phyloP scores from a whole-genome alignment of 495 filamentous ascomycete genomes.

The Xylaria bambusicola region DNA sequence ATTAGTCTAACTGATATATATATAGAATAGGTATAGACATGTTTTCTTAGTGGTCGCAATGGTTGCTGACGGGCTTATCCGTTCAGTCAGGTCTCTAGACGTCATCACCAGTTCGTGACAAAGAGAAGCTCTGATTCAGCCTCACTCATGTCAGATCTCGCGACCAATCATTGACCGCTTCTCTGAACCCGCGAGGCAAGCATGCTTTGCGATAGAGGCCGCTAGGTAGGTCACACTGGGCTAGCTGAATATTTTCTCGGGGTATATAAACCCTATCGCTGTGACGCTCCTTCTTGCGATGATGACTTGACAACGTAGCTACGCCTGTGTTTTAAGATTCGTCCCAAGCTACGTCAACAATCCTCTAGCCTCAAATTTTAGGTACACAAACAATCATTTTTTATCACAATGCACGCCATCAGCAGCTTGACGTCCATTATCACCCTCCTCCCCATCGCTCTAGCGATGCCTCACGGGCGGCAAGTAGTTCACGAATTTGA shows the following conservation, averaged over 20 bases:
- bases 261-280: too few species aligned
- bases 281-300: too few species aligned
- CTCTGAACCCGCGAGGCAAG: too few species aligned
- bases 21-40: neutral
- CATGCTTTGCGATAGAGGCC: too few species aligned
- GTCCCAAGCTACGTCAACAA: neutral
- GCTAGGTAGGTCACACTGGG: too few species aligned
- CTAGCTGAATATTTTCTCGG: too few species aligned
- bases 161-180: too few species aligned
- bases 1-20: too few species aligned
- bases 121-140: too few species aligned
- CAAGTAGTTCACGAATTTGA: constrained; percentile 23
- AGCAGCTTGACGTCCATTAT: constrained; percentile 17
- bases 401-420: constrained; percentile 16
- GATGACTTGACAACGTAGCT: too few species aligned
- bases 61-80: neutral
- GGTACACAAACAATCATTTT: neutral
- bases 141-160: too few species aligned
- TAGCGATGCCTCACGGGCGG: constrained; percentile 20
- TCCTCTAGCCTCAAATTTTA: neutral
- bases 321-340: too few species aligned
- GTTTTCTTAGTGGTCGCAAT: neutral
- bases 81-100: neutral
- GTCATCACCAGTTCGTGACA: neutral
- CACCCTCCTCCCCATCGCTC: constrained; percentile 22